Evolutionary conservation across 1,139 yeast genomes (phyloP).

Genomic region (Taphrina wiesneri): DNA sequence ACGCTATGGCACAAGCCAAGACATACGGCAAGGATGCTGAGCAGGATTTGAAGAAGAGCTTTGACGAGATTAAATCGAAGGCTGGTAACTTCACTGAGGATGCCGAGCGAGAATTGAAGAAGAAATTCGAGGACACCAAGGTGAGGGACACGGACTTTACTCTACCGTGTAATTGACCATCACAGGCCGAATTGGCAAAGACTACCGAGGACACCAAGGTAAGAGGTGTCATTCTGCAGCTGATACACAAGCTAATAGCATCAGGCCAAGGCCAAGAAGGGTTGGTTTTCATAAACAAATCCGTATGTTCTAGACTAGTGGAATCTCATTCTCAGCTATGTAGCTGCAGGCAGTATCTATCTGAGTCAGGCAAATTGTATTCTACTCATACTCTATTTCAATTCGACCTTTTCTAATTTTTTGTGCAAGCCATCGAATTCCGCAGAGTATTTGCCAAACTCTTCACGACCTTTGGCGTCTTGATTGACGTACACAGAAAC

Average conservation of each 20-base stretch:
- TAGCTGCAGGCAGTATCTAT: background rate
- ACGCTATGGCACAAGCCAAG: constrained; percentile 32
- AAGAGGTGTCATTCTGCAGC: background rate
- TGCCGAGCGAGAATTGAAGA: constrained; percentile 21
- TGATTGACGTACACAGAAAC: constrained; percentile 38
- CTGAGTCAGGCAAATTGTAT: background rate
- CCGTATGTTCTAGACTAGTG: background rate
- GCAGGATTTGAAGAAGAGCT: constrained; percentile 29
- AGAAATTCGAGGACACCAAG: constrained; percentile 25
- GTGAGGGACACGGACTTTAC: background rate
- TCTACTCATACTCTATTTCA: background rate
- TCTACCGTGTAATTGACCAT: background rate
- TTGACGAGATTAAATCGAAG: constrained; percentile 30
- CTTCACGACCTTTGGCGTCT: constrained; percentile 37
- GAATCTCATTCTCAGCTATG: background rate
- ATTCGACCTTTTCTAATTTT: constrained; percentile 9
- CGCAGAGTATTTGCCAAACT: constrained; percentile 35
- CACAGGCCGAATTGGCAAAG: constrained; percentile 14
- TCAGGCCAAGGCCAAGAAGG: constrained; percentile 11
- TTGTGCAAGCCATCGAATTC: constrained; percentile 25
- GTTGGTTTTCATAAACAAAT: constrained; percentile 9
- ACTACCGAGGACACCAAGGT: constrained; percentile 12
- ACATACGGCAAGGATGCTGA: constrained; percentile 27
- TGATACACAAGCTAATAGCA: background rate
- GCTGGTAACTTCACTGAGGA: constrained; percentile 22